Percentiles rank a stretch among this genome's conserved stretches.
These are phyloP conservation scores for Anthoceros angustus DNA, from an alignment of 225 moss, liverwort and hornwort genomes.

Conservation along the genomic window DNA sequence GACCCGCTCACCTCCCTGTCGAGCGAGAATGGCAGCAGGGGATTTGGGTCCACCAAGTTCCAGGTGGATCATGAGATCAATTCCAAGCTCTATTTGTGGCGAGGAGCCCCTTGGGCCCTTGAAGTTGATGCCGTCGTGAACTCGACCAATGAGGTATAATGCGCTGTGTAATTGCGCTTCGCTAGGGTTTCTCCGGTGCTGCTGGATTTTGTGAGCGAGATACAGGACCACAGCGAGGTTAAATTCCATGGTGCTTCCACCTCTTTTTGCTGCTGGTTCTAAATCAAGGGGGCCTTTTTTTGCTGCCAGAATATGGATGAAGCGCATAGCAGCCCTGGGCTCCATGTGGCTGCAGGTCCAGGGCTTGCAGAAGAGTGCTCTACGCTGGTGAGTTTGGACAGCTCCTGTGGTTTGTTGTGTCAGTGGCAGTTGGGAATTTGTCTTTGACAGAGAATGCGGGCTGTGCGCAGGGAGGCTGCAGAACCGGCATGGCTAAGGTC, in stretches of 20 bases:
- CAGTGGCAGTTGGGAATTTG: constrained; percentile 4
- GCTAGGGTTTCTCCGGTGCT: neutral
- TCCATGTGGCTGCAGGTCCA: constrained; percentile 93
- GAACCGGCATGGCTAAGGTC: constrained; percentile 95
- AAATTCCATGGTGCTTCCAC: neutral
- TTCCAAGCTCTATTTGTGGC: constrained; percentile 79
- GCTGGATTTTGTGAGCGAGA: neutral
- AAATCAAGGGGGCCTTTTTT: constrained; percentile 2
- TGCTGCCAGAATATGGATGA: constrained; percentile 82
- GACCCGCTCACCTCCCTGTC: neutral
- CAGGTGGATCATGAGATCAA: constrained; percentile 71
- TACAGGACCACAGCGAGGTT: neutral
- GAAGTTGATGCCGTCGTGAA: constrained; percentile 98
- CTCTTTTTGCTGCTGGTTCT: neutral
- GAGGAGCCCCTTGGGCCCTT: constrained; percentile 76
- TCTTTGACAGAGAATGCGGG: neutral
- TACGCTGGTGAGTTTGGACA: constrained; percentile 43
- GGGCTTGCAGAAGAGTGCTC: constrained; percentile 95
- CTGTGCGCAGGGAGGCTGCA: constrained; percentile 62
- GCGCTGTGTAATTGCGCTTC: neutral
- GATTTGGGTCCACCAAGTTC: constrained; percentile 46
- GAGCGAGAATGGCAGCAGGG: constrained; percentile 42
- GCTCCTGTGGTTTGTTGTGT: neutral
- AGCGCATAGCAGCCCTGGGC: constrained; percentile 79
- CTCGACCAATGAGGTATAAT: constrained; percentile 84